Evolutionary conservation across 805 yeast species (phyloP), one percentile per base, ranked within the genome.

Genomic region (Candida maesae): DNA sequence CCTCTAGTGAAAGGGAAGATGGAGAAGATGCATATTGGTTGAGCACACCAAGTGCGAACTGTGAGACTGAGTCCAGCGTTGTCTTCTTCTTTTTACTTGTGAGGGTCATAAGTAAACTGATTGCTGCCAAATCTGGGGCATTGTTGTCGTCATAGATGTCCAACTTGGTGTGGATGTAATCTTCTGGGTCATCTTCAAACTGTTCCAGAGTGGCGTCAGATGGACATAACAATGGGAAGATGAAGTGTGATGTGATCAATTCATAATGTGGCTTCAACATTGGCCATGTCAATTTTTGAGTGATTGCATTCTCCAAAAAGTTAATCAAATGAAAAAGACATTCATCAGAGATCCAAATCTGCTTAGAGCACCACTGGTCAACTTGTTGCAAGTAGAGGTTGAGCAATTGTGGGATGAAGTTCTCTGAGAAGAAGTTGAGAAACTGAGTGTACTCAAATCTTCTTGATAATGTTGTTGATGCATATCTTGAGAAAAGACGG

Each of bases 161-260:
- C 53, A 88, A 71, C 39, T 75, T 75, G 38, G 80, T 69, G 60
- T 87, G 85, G 41, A 91, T 79, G 59, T 87, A 93, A 58, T 89
- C 96, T 41, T 78, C 83, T 4, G 96, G 96, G 53, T 90, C 96
- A 46, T 74, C 79, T 47, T 88, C 95, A 64, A 85, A 90, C 5
- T 76, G 63, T 50, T 85, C 95, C 41, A 87, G 66, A 15, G 79
- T 77, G 6, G 74, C 79, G 39, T 79, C 81, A 7, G 74, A 70
- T 2, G 93, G 84, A 49, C 89, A 77, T 42, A 91, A 63, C 42
- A 84, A 65, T 2, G 95, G 95, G 62, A 74, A 83, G 9, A 91
- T 71, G 41, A 91, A 78, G 51, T 82, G 88, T 11, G 79, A 66
- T 26, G 91, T 66, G 19, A 91, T 65, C 6, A 76, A 71, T 31